phyloP scores from a whole-genome alignment of 768 basidiomycete genomes.

The Boletus fagicola region DNA sequence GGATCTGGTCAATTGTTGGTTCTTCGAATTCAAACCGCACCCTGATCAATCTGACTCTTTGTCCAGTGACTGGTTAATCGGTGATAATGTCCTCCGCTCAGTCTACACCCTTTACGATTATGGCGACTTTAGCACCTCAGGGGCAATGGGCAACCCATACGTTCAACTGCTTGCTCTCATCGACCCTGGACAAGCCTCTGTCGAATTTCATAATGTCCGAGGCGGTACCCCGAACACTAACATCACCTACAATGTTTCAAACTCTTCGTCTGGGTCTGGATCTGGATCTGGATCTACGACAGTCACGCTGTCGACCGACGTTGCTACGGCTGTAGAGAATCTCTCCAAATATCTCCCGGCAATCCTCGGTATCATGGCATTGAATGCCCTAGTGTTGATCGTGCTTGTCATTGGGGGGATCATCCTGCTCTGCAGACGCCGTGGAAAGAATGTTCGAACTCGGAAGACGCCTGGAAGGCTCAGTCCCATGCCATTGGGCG shows the following conservation, averaged over 20 bases:
- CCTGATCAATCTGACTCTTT: conserved; percentile 5
- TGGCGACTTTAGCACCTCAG: conserved; percentile 67
- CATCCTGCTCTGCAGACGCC: conserved; percentile 51
- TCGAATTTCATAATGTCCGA: conserved; percentile 64
- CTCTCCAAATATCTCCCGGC: conserved; percentile 68
- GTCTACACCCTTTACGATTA: conserved; percentile 84
- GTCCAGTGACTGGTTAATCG: conserved; percentile 75
- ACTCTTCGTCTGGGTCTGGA: conserved; percentile 37
- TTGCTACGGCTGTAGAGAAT: conserved; percentile 57
- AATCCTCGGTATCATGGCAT: conserved; percentile 70
- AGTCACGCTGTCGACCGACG: conserved; percentile 57
- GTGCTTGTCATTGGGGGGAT: conserved; percentile 54
- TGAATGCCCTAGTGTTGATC: conserved; percentile 72
- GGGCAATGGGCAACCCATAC: conserved; percentile 72
- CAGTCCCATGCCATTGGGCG: conserved; percentile 58
- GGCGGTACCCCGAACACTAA: conserved; percentile 63
- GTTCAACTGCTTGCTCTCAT: conserved; percentile 71
- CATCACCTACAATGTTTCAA: conserved; percentile 61
- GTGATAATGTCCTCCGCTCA: conserved; percentile 81
- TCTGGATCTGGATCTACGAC: conserved; percentile 29
- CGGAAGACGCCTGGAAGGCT: conserved; percentile 44
- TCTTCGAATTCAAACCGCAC: not conserved
- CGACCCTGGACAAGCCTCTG: conserved; percentile 66
- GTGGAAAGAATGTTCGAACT: conserved; percentile 35
- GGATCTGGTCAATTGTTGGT: conserved; percentile 67